phyloP scores from a whole-genome alignment of 768 basidiomycete species.

The Hericium rajendrae region DNA sequence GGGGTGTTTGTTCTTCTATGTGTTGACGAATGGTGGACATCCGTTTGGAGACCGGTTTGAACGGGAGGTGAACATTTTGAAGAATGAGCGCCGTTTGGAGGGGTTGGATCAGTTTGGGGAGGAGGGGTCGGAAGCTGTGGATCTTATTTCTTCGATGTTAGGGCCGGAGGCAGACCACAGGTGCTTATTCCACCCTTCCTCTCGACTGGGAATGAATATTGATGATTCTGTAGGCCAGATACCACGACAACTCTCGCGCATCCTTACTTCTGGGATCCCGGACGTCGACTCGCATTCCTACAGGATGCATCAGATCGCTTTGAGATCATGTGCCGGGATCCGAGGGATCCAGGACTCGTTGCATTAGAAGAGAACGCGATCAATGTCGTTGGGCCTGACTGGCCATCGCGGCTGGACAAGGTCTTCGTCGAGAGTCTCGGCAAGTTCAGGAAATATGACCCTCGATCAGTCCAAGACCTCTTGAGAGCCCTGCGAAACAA shows the following conservation, averaged over 20 bases:
- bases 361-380: constrained; percentile 63
- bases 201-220: background rate
- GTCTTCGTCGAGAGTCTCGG: constrained; percentile 90
- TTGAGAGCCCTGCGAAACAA: constrained; percentile 92
- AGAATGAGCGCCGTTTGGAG: constrained; percentile 62
- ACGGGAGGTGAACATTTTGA: constrained; percentile 88
- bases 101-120: constrained; percentile 78
- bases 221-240: constrained; percentile 52
- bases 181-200: constrained; percentile 29
- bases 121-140: constrained; percentile 84
- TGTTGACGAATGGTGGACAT: constrained; percentile 81
- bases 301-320: constrained; percentile 97
- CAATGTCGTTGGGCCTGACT: constrained; percentile 80
- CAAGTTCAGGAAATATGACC: constrained; percentile 97
- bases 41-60: constrained; percentile 93
- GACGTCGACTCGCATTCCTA: constrained; percentile 80
- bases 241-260: constrained; percentile 82
- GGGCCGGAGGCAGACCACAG: constrained; percentile 63
- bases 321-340: constrained; percentile 94
- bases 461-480: constrained; percentile 81
- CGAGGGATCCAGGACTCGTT: constrained; percentile 67
- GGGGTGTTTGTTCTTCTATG: constrained; percentile 93
- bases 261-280: constrained; percentile 95
- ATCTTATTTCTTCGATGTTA: constrained; percentile 75
- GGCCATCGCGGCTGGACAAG: constrained; percentile 81